A percentile compares a stretch with the other conserved stretches of the same genome.
Conservation (phyloP, 2,329 filamentous ascomycete genomes). For the Chrysosporium keratinophilum region DNA sequence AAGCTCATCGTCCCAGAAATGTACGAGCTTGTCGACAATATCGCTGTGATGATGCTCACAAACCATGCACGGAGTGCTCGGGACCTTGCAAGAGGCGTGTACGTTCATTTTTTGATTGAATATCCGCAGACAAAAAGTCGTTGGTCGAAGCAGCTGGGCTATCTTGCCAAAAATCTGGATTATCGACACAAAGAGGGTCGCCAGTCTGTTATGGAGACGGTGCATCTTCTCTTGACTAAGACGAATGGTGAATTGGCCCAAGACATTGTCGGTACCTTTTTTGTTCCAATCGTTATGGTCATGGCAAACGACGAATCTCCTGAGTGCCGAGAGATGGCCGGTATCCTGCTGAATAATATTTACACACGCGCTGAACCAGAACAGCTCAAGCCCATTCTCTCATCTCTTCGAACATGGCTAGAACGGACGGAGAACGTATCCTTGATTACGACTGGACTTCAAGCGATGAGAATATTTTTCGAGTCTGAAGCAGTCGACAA, state of each 20-base stretch:
- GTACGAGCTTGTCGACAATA: constrained; percentile 83
- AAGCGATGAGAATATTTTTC: constrained; percentile 75
- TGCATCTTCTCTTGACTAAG: constrained; percentile 78
- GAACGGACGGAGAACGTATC: constrained; percentile 61
- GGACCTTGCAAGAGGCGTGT: constrained; percentile 77
- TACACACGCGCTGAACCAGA: constrained; percentile 70
- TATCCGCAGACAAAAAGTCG: constrained; percentile 86
- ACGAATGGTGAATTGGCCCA: constrained; percentile 71
- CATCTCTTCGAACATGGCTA: constrained; percentile 63
- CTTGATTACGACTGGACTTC: constrained; percentile 62
- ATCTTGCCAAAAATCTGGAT: constrained; percentile 80
- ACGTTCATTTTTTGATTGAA: constrained; percentile 86
- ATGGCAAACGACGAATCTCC: constrained; percentile 80
- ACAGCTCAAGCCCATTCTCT: constrained; percentile 58
- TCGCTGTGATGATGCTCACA: constrained; percentile 86
- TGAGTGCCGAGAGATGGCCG: constrained; percentile 74
- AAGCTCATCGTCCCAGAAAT: constrained; percentile 77
- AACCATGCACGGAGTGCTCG: constrained; percentile 84
- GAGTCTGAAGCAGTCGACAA: constrained; percentile 56
- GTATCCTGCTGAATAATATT: constrained; percentile 65
- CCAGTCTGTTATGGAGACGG: constrained; percentile 83
- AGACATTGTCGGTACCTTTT: constrained; percentile 69
- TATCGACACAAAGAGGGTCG: constrained; percentile 83
- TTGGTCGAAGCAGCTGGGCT: constrained; percentile 79
- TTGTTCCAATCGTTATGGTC: constrained; percentile 74